phyloP scores from a whole-genome alignment of 257 asterid species.

The Vinca minor region DNA sequence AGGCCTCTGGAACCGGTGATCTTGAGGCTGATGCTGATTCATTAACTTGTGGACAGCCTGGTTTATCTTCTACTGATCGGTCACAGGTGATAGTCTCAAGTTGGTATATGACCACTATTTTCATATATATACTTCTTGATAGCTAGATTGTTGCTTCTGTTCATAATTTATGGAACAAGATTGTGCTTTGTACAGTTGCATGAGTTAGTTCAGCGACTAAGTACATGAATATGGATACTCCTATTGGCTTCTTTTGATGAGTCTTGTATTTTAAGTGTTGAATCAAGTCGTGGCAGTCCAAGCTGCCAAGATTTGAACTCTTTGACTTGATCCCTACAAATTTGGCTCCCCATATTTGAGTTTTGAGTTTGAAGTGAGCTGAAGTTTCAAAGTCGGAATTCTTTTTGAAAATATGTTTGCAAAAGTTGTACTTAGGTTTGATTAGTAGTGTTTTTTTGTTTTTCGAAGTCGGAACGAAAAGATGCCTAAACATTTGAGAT shows the following conservation, averaged over 20 bases:
- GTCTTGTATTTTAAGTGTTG: background rate
- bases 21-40: slow-evolving; percentile 99
- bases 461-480: too few relatives aligned
- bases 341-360: background rate
- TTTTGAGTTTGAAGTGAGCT: background rate
- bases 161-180: background rate
- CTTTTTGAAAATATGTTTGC: background rate
- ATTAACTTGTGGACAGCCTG: slow-evolving; percentile 72
- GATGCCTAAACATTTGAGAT: background rate
- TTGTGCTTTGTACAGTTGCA: background rate
- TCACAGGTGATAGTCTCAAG: slow-evolving; percentile 52
- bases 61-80: slow-evolving; percentile 67
- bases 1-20: slow-evolving; percentile 68
- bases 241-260: background rate
- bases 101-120: slow-evolving; percentile 30
- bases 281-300: background rate
- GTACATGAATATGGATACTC: background rate
- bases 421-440: too few relatives aligned
- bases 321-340: background rate
- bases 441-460: too few relatives aligned
- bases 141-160: background rate
- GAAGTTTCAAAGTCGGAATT: background rate
- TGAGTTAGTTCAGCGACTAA: background rate
- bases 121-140: slow-evolving; percentile 6
- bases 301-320: background rate